phyloP scores from a whole-genome alignment of 1,284 basidiomycete genomes.

The Papiliotrema terrestris region DNA sequence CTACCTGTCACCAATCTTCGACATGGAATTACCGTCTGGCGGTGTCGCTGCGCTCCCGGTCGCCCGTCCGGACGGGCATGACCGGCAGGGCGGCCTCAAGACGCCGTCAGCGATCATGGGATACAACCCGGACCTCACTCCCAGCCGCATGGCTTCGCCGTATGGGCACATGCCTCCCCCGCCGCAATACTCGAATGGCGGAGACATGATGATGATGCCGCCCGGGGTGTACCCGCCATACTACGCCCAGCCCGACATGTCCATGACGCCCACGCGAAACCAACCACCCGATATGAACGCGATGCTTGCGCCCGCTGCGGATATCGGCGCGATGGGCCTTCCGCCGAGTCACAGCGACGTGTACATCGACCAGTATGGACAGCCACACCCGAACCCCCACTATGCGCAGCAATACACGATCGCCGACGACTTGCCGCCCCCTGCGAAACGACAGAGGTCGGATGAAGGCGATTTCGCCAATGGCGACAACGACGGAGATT shows the following conservation, averaged over 20 bases:
- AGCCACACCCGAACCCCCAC: conserved; percentile 21
- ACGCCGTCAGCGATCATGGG: conserved; percentile 13
- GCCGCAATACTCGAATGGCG: conserved; percentile 30
- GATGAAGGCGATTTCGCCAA: conserved; percentile 1
- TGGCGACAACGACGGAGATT: conserved; percentile 9
- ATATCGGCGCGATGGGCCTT: conserved; percentile 37
- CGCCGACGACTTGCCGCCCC: conserved; percentile 23
- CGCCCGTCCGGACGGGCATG: conserved; percentile 28
- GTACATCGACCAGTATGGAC: conserved; percentile 44
- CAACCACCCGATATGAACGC: conserved; percentile 6
- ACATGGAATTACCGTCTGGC: conserved; percentile 67
- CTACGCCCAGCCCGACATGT: conserved; percentile 9
- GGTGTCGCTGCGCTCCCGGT: conserved; percentile 39
- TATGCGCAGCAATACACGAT: conserved; percentile 12
- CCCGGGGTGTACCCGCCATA: conserved; percentile 21
- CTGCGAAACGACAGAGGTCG: conserved; percentile 19
- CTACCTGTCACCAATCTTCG: conserved; percentile 81
- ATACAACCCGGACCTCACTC: conserved; percentile 11
- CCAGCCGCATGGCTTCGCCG: conserved; percentile 23
- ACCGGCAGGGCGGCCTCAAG: conserved; percentile 17
- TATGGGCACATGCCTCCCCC: conserved; percentile 19
- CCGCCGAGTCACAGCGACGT: conserved; percentile 31
- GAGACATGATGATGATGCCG: conserved; percentile 24
- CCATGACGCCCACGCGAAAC: conserved; percentile 13
- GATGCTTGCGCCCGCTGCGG: conserved; percentile 28